Evolutionary conservation across 2,329 filamentous ascomycete genomes (phyloP).

Genomic region (Arthrobotrys conoides): DNA sequence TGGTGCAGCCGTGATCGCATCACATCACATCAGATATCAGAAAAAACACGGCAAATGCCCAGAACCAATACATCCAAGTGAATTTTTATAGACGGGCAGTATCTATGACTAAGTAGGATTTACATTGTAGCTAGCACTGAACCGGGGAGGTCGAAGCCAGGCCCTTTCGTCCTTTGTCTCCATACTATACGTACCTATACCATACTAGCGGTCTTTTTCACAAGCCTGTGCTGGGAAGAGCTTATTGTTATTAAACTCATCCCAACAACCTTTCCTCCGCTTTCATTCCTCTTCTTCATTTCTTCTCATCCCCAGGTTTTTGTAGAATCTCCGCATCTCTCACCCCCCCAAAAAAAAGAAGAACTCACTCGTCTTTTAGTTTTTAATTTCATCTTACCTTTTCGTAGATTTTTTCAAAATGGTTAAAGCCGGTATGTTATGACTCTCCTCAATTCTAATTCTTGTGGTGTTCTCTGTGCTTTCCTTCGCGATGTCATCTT

Average conservation of each 20-base stretch:
- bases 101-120: slow-evolving; percentile 1
- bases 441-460: slow-evolving; percentile 11
- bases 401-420: slow-evolving; percentile 66
- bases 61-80: neutral
- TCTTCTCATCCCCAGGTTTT: slow-evolving; percentile 13
- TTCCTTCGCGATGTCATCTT: neutral
- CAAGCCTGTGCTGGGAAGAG: neutral
- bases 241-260: slow-evolving; percentile 38
- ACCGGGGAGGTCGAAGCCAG: slow-evolving; percentile 24
- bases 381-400: slow-evolving; percentile 16
- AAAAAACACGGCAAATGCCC: neutral
- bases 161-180: too few species aligned
- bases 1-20: slow-evolving; percentile 14
- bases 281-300: neutral
- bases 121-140: neutral
- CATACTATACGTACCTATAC: too few species aligned
- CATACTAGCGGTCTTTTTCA: neutral
- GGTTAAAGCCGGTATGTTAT: slow-evolving; percentile 75
- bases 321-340: slow-evolving; percentile 10
- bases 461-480: slow-evolving; percentile 28
- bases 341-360: neutral
- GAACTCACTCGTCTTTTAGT: neutral
- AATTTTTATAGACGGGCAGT: too few species aligned
- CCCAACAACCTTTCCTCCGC: slow-evolving; percentile 53
- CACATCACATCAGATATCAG: slow-evolving; percentile 15